Evolutionary conservation across 495 filamentous ascomycete genomes (phyloP), one percentile per base, ranked within the genome.

Genomic region (Umbilicaria muhlenbergii): DNA sequence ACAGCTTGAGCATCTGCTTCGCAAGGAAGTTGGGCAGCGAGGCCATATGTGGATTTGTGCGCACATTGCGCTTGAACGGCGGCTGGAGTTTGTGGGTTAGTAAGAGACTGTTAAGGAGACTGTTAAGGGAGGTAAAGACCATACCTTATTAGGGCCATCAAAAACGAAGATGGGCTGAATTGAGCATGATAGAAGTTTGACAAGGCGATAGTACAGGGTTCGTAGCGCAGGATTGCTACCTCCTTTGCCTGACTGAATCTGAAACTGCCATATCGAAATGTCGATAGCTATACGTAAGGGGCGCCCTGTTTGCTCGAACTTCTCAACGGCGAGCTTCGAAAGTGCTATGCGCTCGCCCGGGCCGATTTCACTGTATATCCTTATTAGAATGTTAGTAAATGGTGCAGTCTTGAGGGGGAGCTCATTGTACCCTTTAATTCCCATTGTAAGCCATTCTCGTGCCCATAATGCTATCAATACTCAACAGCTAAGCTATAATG

Each of bases 191-290:
- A 96, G 67, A 0, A 99, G 75, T 32, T 86, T 86, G 5, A 92
- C 62, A 2, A 99, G 72, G 24, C 92, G 81, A 57, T 86, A 96
- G 63, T 94, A 96, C 18, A 99, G 71, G 1, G 88, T 95, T 14
- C 92, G 78, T 13, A 94, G 67, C 13, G 89, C 87, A 5, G 92
- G 91, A 55, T 96, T 95, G 19, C 74, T 75, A 38, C 92, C 92
- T 17, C 91, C 87, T 59, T 80, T 74, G 14, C 83, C 80, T 7
- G 86, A 78, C 50, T 92, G 87, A 7, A 80, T 78, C 54, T 99
- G 91, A 54, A 94, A 96, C 17, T 94, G 79, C 92, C 92, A 99
- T 58, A 99, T 95, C 0, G 86, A 86, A 46, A 91, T 81, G 57
- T 99, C 92, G 40, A 99, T 84, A 15, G 92, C 92, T 21, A 99